A percentile compares a stretch with the other conserved stretches of the same genome.
Conservation (phyloP, 2,329 filamentous ascomycete genomes). For the Fusarium sp. region DNA sequence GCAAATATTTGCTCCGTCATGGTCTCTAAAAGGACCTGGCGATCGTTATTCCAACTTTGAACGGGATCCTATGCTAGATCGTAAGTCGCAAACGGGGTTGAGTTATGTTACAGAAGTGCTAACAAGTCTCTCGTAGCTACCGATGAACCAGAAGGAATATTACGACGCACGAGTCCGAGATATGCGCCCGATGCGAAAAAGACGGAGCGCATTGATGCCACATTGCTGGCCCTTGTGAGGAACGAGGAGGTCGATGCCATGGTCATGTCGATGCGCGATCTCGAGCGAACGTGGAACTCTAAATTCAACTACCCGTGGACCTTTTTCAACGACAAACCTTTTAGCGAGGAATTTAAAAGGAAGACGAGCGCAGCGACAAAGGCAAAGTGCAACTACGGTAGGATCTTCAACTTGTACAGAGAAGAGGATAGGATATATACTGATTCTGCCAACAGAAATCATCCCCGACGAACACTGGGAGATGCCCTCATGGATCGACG, state of each 20-base stretch:
- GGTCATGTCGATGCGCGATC: conserved; percentile 88
- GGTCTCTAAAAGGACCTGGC: conserved; percentile 59
- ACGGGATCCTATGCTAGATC: conserved; percentile 88
- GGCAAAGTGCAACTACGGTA: conserved; percentile 89
- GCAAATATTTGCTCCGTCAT: conserved; percentile 76
- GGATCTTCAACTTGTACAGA: conserved; percentile 28
- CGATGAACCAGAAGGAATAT: conserved; percentile 82
- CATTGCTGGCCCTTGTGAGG: conserved; percentile 89
- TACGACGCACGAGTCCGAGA: conserved; percentile 81
- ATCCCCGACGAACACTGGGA: conserved; percentile 98
- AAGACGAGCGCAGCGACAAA: conserved; percentile 87
- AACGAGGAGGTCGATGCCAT: conserved; percentile 91
- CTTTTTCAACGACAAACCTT: conserved; percentile 97
- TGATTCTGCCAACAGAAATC: conserved; percentile 69
- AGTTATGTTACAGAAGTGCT: conserved; percentile 24
- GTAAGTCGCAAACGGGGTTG: conserved; percentile 66
- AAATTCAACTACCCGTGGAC: conserved; percentile 99
- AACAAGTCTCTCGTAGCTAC: conserved; percentile 71
- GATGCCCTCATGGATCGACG: conserved; percentile 91
- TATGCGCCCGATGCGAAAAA: conserved; percentile 83
- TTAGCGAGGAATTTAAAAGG: conserved; percentile 92
- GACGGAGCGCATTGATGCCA: conserved; percentile 91
- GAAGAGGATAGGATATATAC: not conserved
- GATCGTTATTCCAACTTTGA: conserved; percentile 71
- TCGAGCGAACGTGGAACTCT: conserved; percentile 95